Evolutionary conservation across 306 rosid genomes (phyloP).

Genomic region (Dalbergia cochinchinensis): DNA sequence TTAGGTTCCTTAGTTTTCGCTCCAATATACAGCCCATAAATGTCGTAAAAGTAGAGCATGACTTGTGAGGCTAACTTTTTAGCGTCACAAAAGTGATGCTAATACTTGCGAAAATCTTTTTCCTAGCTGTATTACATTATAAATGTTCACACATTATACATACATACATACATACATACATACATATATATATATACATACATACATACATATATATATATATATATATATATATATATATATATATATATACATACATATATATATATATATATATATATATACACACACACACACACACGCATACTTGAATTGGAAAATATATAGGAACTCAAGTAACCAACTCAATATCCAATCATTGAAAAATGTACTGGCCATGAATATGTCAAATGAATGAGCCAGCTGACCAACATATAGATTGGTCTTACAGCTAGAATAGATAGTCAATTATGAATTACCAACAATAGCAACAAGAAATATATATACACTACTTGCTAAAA

Average conservation of each 20-base stretch:
- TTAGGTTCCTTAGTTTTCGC: neutral
- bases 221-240: too few species aligned
- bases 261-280: too few species aligned
- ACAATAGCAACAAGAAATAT: neutral
- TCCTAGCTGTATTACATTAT: neutral
- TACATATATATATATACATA: too few species aligned
- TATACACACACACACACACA: too few species aligned
- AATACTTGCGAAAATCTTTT: neutral
- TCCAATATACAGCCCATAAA: neutral
- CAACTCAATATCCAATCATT: neutral
- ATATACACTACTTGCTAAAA: neutral
- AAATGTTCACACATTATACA: neutral
- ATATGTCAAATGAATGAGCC: neutral
- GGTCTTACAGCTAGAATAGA: neutral
- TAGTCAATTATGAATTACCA: neutral
- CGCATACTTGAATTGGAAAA: neutral
- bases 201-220: too few species aligned
- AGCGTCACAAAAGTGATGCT: neutral
- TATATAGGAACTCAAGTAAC: neutral
- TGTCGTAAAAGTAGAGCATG: neutral
- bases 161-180: too few species aligned
- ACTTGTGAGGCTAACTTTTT: neutral
- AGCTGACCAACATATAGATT: neutral
- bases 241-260: too few species aligned
- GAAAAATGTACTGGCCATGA: neutral